Evolutionary conservation across 495 filamentous ascomycete species (phyloP).

Genomic region (Lasiosphaeria miniovina): DNA sequence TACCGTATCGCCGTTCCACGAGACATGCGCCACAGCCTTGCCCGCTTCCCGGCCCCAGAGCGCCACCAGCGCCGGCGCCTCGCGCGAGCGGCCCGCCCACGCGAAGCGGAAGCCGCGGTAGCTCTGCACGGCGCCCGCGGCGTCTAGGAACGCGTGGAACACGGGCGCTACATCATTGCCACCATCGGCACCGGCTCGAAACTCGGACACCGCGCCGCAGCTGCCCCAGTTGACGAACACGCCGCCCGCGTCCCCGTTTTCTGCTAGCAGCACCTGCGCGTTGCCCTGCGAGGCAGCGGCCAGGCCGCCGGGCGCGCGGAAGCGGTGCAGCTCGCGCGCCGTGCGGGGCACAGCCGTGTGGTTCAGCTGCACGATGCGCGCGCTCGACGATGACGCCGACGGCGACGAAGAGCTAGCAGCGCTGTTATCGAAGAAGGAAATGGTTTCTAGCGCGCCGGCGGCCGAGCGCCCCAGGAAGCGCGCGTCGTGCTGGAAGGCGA

Average conservation of each 20-base stretch:
- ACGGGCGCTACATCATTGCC: slow-evolving; percentile 43
- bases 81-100: slow-evolving; percentile 24
- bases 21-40: slow-evolving; percentile 21
- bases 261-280: slow-evolving; percentile 51
- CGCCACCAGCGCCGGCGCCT: slow-evolving; percentile 21
- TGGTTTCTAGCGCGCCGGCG: slow-evolving; percentile 41
- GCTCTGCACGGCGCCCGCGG: slow-evolving; percentile 15
- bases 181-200: slow-evolving; percentile 21
- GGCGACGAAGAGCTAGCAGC: slow-evolving; percentile 26
- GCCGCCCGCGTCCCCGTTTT: slow-evolving; percentile 25
- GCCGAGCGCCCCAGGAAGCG: slow-evolving; percentile 46
- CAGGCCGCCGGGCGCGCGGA: slow-evolving; percentile 41
- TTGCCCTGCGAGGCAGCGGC: slow-evolving; percentile 59
- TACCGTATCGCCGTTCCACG: slow-evolving; percentile 33
- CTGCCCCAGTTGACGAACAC: slow-evolving; percentile 58
- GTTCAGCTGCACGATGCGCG: slow-evolving; percentile 53
- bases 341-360: slow-evolving; percentile 39
- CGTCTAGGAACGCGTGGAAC: slow-evolving; percentile 32
- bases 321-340: slow-evolving; percentile 30
- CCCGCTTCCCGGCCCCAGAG: neutral
- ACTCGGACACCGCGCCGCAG: slow-evolving; percentile 53
- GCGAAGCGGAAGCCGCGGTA: slow-evolving; percentile 31
- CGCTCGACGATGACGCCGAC: slow-evolving; percentile 36
- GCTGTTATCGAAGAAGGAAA: slow-evolving; percentile 59
- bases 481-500: slow-evolving; percentile 59